phyloP scores from a whole-genome alignment of 2,329 filamentous ascomycete genomes.

The Claviceps capensis region DNA sequence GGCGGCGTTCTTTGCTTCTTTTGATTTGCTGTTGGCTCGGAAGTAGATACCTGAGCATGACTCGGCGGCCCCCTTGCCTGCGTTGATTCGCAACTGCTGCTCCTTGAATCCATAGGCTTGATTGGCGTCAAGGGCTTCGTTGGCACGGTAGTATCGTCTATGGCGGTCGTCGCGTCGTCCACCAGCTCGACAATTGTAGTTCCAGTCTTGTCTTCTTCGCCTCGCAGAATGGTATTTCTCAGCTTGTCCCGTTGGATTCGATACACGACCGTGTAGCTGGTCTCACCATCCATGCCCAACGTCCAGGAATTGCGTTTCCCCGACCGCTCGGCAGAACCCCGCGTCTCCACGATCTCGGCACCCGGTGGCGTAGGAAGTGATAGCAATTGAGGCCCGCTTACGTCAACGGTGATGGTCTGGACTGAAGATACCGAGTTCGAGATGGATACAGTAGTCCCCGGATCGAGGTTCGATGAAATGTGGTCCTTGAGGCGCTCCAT shows the following conservation, averaged over 20 bases:
- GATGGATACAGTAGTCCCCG: slow-evolving; percentile 45
- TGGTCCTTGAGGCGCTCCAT: slow-evolving; percentile 33
- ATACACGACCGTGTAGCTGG: slow-evolving; percentile 45
- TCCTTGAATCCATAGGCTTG: background rate
- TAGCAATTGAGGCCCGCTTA: slow-evolving; percentile 37
- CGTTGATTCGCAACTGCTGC: background rate
- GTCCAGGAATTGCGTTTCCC: slow-evolving; percentile 3
- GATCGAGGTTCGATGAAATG: slow-evolving; percentile 39
- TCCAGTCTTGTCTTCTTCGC: slow-evolving; percentile 16
- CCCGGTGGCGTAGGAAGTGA: slow-evolving; percentile 42
- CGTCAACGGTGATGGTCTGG: slow-evolving; percentile 51
- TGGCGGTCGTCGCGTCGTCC: slow-evolving; percentile 10
- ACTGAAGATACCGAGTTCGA: slow-evolving; percentile 45
- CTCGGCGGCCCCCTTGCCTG: background rate
- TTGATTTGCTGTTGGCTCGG: slow-evolving; percentile 25
- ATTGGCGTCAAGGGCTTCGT: background rate
- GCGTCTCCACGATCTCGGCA: slow-evolving; percentile 42
- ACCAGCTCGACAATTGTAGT: slow-evolving; percentile 15
- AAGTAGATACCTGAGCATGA: background rate
- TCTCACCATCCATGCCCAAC: slow-evolving; percentile 12
- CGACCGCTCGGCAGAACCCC: slow-evolving; percentile 11
- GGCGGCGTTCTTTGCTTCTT: slow-evolving; percentile 30
- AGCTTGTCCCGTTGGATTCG: slow-evolving; percentile 40
- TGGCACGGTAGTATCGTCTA: background rate
- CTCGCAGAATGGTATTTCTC: slow-evolving; percentile 25